Percentiles rank a stretch among this genome's conserved stretches.
Evolutionary conservation across 2,329 filamentous ascomycete species (phyloP).

Genomic region (Cladosporium sp.): DNA sequence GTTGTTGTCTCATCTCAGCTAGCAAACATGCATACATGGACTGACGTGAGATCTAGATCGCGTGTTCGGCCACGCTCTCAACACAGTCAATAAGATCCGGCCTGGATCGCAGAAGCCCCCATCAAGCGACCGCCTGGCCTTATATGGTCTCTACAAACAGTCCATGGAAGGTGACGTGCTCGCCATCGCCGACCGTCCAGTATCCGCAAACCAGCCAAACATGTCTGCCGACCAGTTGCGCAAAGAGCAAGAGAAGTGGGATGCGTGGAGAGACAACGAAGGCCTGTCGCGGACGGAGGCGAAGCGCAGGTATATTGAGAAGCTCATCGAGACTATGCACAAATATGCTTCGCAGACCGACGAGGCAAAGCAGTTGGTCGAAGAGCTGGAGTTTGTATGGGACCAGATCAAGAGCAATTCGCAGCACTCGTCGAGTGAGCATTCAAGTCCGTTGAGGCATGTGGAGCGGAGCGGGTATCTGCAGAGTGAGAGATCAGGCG

Average conservation of each 20-base stretch:
- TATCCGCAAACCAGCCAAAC: slow-evolving; percentile 18
- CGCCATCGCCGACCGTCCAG: slow-evolving; percentile 86
- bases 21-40: neutral
- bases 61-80: slow-evolving; percentile 98
- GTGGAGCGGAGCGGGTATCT: slow-evolving; percentile 38
- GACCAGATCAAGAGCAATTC: slow-evolving; percentile 85
- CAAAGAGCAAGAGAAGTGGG: slow-evolving; percentile 55
- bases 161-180: slow-evolving; percentile 98
- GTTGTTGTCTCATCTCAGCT: neutral
- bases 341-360: slow-evolving; percentile 82
- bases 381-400: slow-evolving; percentile 98
- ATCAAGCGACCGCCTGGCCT: slow-evolving; percentile 76
- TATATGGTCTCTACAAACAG: slow-evolving; percentile 99
- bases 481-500: slow-evolving; percentile 29
- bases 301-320: slow-evolving; percentile 90
- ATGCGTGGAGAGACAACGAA: slow-evolving; percentile 90
- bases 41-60: slow-evolving; percentile 62
- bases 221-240: slow-evolving; percentile 26
- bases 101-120: slow-evolving; percentile 89
- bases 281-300: slow-evolving; percentile 85
- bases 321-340: slow-evolving; percentile 95
- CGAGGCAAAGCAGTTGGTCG: slow-evolving; percentile 82
- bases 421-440: slow-evolving; percentile 33
- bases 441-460: slow-evolving; percentile 32
- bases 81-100: slow-evolving; percentile 97